These are phyloP conservation scores for Diaporthe australafricana DNA, from an alignment of 2,329 filamentous ascomycete species.

Conservation along the genomic window DNA sequence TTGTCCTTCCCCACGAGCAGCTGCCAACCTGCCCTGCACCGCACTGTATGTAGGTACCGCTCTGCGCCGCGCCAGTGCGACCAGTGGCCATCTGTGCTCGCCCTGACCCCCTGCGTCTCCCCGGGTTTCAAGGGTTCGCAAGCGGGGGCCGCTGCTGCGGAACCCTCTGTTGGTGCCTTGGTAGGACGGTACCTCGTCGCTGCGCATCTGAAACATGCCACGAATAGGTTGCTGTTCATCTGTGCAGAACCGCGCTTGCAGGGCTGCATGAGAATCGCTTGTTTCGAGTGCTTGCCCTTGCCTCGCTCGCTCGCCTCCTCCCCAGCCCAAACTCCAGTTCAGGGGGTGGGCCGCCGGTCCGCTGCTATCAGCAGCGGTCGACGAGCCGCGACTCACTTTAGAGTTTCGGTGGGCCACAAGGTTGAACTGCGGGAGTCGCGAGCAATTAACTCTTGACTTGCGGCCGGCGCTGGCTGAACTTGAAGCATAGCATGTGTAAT, in stretches of 20 bases:
- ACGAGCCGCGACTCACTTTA: slow-evolving; percentile 22
- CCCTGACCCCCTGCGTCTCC: slow-evolving; percentile 23
- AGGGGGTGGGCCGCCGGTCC: slow-evolving; percentile 11
- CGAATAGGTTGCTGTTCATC: slow-evolving; percentile 30
- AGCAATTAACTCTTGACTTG: neutral
- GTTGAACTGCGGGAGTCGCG: slow-evolving; percentile 5
- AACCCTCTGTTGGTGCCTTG: neutral
- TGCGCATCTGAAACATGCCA: slow-evolving; percentile 27
- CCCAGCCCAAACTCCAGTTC: neutral
- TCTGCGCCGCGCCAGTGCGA: slow-evolving; percentile 7
- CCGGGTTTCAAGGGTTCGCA: slow-evolving; percentile 28
- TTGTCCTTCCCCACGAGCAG: slow-evolving; percentile 2
- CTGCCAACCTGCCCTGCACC: slow-evolving; percentile 6
- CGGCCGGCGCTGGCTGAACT: neutral
- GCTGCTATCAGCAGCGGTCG: neutral
- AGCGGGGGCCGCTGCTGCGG: slow-evolving; percentile 23
- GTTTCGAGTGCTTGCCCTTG: slow-evolving; percentile 31
- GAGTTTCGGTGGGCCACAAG: slow-evolving; percentile 24
- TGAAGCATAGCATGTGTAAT: slow-evolving; percentile 1
- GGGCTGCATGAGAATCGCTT: slow-evolving; percentile 31
- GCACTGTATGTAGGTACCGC: neutral
- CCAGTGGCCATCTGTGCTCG: slow-evolving; percentile 13
- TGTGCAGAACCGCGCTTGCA: slow-evolving; percentile 30
- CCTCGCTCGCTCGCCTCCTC: slow-evolving; percentile 3
- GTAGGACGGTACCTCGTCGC: slow-evolving; percentile 22